These are phyloP conservation scores for Xerocomellus intermedius DNA, from an alignment of 768 basidiomycete genomes.

Conservation along the genomic window DNA sequence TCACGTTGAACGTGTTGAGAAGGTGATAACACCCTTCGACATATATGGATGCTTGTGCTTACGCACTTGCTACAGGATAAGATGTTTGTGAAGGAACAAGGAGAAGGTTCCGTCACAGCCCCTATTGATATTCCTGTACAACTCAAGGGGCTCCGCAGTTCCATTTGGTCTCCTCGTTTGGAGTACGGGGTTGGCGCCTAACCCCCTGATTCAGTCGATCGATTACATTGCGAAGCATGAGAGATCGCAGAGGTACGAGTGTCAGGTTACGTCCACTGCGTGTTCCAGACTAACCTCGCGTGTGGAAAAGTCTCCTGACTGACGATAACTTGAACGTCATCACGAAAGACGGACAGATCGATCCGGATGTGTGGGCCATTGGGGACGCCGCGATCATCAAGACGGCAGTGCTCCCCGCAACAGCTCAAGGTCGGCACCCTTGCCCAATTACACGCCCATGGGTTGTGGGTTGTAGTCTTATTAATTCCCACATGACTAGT, in stretches of 20 bases:
- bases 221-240: conserved; percentile 58
- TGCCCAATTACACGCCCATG: conserved; percentile 12
- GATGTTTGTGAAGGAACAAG: conserved; percentile 68
- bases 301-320: conserved; percentile 40
- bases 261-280: conserved; percentile 28
- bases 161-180: conserved; percentile 83
- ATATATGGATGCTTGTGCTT: conserved; percentile 10
- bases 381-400: conserved; percentile 73
- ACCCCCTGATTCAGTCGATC: conserved; percentile 69
- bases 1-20: conserved; percentile 68
- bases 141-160: conserved; percentile 41
- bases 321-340: conserved; percentile 63
- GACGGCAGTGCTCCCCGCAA: conserved; percentile 66
- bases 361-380: conserved; percentile 76
- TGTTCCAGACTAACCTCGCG: conserved; percentile 16
- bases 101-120: conserved; percentile 49
- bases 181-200: conserved; percentile 83
- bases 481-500: conserved; percentile 40
- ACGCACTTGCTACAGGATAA: conserved; percentile 43
- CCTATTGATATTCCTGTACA: conserved; percentile 3
- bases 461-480: conserved; percentile 19
- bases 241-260: conserved; percentile 49
- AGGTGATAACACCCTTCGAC: conserved; percentile 36
- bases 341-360: conserved; percentile 47
- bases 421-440: conserved; percentile 65